Conservation (phyloP, 2,329 filamentous ascomycete genomes). For the Trichoderma arundinaceum region DNA sequence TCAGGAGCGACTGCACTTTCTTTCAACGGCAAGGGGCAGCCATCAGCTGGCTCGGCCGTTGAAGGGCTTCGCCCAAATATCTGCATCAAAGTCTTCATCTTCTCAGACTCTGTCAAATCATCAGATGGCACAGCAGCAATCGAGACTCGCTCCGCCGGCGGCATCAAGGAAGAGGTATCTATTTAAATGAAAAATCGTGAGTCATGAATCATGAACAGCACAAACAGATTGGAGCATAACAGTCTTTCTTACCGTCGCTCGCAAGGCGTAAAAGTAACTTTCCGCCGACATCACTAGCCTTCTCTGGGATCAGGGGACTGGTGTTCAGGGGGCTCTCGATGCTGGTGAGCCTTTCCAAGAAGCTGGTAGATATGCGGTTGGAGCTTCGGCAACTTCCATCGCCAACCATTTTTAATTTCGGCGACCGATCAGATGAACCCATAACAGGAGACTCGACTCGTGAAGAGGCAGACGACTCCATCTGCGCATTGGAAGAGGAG, state of each 20-base stretch:
- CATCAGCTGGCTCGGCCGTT: not conserved
- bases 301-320: conserved; percentile 12
- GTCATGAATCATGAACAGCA: not conserved
- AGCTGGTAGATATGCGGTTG: conserved; percentile 28
- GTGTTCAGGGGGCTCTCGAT: conserved; percentile 18
- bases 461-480: conserved; percentile 36
- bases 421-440: conserved; percentile 38
- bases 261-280: conserved; percentile 1
- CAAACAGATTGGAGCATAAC: too few relatives aligned
- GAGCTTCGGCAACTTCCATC: conserved; percentile 38
- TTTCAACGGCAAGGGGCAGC: not conserved
- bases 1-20: conserved; percentile 27
- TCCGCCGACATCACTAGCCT: not conserved
- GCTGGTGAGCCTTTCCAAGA: conserved; percentile 16
- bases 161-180: conserved; percentile 20
- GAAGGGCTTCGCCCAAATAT: conserved; percentile 25
- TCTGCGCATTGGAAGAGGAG: conserved; percentile 34
- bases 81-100: conserved; percentile 29
- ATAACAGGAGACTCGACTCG: conserved; percentile 39
- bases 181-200: not conserved
- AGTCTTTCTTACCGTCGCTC: conserved; percentile 11
- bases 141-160: not conserved
- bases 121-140: conserved; percentile 7
- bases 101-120: conserved; percentile 29
- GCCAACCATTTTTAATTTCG: conserved; percentile 38